These are phyloP conservation scores for Amylostereum areolatum DNA, from an alignment of 1,284 basidiomycete species.

Conservation along the genomic window DNA sequence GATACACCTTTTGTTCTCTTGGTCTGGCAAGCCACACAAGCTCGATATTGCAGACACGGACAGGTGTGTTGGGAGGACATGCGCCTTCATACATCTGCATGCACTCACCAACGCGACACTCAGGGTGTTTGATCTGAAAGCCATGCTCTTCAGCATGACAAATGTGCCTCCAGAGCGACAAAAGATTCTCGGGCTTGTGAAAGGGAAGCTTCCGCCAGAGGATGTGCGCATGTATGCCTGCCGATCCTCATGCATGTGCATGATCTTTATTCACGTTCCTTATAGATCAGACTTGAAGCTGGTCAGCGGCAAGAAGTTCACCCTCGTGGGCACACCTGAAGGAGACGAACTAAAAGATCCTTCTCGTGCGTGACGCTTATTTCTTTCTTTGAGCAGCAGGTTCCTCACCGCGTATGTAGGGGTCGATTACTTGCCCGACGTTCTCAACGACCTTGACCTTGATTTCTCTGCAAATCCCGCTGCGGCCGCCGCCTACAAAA, in stretches of 20 bases:
- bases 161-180: constrained; percentile 81
- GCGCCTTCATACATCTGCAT: background rate
- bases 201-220: constrained; percentile 78
- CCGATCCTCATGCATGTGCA: constrained; percentile 1
- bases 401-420: constrained; percentile 31
- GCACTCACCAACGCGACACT: background rate
- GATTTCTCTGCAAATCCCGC: constrained; percentile 61
- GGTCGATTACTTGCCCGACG: constrained; percentile 62
- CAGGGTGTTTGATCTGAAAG: constrained; percentile 68
- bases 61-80: constrained; percentile 35
- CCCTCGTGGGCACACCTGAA: constrained; percentile 76
- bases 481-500: constrained; percentile 53
- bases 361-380: constrained; percentile 29
- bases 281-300: constrained; percentile 56
- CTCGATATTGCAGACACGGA: constrained; percentile 67
- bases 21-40: constrained; percentile 53
- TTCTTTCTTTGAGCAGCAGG: background rate
- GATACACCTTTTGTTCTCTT: constrained; percentile 59
- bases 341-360: constrained; percentile 82
- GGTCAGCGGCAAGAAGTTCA: constrained; percentile 64
- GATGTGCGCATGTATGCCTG: constrained; percentile 52
- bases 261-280: constrained; percentile 1
- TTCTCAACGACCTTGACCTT: constrained; percentile 76
- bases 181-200: constrained; percentile 84
- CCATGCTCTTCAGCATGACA: constrained; percentile 62